Conservation (phyloP, 2,329 filamentous ascomycete genomes). For the Aureobasidium melanogenum region DNA sequence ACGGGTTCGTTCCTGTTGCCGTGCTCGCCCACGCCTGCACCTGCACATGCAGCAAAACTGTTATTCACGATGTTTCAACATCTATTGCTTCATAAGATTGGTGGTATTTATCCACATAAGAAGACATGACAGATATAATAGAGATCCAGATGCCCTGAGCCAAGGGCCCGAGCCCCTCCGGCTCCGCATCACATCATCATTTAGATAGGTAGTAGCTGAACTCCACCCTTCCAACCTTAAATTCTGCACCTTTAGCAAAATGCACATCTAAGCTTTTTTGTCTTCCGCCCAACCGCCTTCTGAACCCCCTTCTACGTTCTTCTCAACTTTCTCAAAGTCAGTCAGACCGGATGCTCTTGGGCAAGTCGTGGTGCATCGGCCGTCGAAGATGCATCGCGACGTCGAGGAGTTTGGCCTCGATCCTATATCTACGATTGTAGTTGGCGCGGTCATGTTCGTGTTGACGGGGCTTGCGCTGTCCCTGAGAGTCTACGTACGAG, state of each 20-base stretch:
- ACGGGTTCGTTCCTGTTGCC: neutral
- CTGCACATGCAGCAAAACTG: neutral
- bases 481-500: conserved; percentile 13
- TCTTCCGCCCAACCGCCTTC: neutral
- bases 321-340: neutral
- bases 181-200: neutral
- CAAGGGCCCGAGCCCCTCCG: neutral
- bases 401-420: conserved; percentile 1
- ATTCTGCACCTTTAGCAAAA: neutral
- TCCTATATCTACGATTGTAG: neutral
- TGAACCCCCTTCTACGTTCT: neutral
- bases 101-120: neutral
- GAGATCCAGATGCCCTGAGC: neutral
- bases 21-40: neutral
- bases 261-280: conserved; percentile 2
- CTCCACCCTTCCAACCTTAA: neutral
- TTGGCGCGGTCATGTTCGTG: neutral
- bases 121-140: neutral
- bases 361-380: neutral
- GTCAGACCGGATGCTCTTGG: neutral
- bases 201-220: neutral
- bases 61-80: neutral
- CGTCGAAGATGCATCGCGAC: conserved; percentile 8
- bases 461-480: conserved; percentile 10
- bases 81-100: neutral